A percentile compares a stretch with the other conserved stretches of the same genome.
phyloP scores from a whole-genome alignment of 768 basidiomycete genomes.

The Auricularia auricula-judae region DNA sequence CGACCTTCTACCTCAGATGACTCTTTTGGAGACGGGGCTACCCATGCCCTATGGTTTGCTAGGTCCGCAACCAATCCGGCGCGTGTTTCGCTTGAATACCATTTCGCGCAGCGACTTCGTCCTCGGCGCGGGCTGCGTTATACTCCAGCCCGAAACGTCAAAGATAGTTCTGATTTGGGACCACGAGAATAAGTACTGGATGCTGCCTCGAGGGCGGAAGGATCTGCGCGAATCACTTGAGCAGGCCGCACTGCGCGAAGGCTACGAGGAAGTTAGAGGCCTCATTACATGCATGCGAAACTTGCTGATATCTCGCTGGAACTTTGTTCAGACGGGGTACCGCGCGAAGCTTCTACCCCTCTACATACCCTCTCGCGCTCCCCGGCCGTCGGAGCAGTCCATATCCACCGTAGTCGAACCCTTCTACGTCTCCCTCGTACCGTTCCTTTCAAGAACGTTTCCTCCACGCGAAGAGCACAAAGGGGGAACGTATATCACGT shows the following conservation, averaged over 20 bases:
- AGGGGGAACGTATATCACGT: neutral
- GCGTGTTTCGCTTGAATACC: neutral
- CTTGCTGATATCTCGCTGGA: neutral
- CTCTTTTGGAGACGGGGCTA: neutral
- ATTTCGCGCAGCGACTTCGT: neutral
- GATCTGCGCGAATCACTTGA: conserved; percentile 55
- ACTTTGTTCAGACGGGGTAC: conserved; percentile 35
- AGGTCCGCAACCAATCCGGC: neutral
- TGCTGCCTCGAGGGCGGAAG: conserved; percentile 36
- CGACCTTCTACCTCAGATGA: neutral
- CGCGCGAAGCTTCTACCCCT: conserved; percentile 36
- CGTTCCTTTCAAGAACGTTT: neutral
- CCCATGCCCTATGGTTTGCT: neutral
- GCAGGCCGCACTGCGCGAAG: conserved; percentile 48
- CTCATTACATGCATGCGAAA: neutral
- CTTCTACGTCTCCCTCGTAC: neutral
- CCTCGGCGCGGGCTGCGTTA: neutral
- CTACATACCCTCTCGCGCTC: conserved; percentile 29
- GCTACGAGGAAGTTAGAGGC: conserved; percentile 40
- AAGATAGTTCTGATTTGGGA: neutral
- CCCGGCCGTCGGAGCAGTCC: neutral
- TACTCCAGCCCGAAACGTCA: neutral
- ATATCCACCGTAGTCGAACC: neutral
- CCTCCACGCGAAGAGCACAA: neutral
- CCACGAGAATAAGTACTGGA: neutral